Conservation (phyloP, 2,329 filamentous ascomycete species). For the Pseudomassariella vexata region DNA sequence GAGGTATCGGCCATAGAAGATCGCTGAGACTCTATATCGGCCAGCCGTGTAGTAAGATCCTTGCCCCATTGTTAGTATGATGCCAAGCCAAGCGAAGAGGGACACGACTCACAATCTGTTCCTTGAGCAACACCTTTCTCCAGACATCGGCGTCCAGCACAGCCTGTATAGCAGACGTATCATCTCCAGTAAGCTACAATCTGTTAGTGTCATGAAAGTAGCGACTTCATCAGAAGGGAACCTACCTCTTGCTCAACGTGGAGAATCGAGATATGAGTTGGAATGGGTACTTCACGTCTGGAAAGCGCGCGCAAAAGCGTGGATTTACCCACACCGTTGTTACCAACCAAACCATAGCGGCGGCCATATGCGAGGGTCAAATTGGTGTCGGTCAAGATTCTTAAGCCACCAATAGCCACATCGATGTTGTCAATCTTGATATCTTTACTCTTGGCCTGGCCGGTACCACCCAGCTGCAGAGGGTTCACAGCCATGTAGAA, state of each 20-base stretch:
- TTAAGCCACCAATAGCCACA: conserved; percentile 80
- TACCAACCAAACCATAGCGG: conserved; percentile 93
- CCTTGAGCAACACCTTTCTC: conserved; percentile 88
- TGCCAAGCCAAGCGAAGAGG: no score
- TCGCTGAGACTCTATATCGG: conserved; percentile 71
- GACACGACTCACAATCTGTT: conserved; percentile 75
- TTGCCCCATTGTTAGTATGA: conserved; percentile 33
- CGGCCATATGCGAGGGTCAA: conserved; percentile 87
- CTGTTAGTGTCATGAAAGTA: conserved; percentile 12
- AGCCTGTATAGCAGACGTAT: conserved; percentile 89
- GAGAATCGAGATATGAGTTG: conserved; percentile 95
- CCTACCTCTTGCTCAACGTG: conserved; percentile 95
- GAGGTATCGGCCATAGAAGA: conserved; percentile 84
- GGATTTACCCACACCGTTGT: conserved; percentile 98
- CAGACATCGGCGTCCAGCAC: conserved; percentile 97
- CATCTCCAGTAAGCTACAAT: conserved; percentile 78
- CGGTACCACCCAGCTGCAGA: conserved; percentile 71
- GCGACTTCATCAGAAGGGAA: conserved; percentile 3
- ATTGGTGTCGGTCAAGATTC: conserved; percentile 86
- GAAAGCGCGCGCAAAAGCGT: conserved; percentile 90
- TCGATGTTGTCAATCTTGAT: conserved; percentile 97
- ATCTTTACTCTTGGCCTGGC: conserved; percentile 89
- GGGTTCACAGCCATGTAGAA: conserved; percentile 99
- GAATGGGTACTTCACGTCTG: conserved; percentile 88
- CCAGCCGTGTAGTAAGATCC: conserved; percentile 74